These are phyloP conservation scores for Graphilbum fragrans DNA, from an alignment of 2,329 filamentous ascomycete genomes.

Conservation along the genomic window DNA sequence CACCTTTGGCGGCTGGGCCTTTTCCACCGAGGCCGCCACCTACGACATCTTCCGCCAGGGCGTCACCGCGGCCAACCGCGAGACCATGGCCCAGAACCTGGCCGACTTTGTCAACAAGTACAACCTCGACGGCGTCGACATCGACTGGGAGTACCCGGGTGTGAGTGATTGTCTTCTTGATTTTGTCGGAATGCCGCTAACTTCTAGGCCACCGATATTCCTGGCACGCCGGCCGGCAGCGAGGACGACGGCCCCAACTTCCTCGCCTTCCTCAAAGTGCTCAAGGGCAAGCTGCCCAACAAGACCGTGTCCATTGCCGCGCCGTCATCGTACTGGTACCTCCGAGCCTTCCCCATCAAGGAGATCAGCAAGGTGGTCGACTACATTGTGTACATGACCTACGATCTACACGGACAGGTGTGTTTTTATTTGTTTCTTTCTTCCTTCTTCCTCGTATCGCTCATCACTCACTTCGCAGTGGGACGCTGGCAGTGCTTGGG, in stretches of 20 bases:
- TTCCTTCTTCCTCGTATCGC: too few species aligned
- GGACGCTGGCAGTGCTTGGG: conserved; percentile 16
- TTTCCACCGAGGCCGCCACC: conserved; percentile 22
- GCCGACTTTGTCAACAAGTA: conserved; percentile 4
- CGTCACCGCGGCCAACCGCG: conserved; percentile 6
- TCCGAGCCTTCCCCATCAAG: conserved; percentile 17
- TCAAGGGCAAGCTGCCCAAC: conserved; percentile 11
- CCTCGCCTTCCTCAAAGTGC: conserved; percentile 15
- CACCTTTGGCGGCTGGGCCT: conserved; percentile 32
- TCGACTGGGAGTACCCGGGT: conserved; percentile 8
- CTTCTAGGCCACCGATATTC: conserved; percentile 9
- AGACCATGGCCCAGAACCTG: conserved; percentile 5
- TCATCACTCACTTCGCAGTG: too few species aligned
- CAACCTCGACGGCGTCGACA: conserved; percentile 5
- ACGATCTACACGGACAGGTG: conserved; percentile 21
- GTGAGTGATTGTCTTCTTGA: background rate
- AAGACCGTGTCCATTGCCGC: conserved; percentile 16
- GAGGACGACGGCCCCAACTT: conserved; percentile 18
- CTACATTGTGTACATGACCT: conserved; percentile 22
- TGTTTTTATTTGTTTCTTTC: too few species aligned
- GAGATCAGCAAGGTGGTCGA: conserved; percentile 16
- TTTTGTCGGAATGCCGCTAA: background rate
- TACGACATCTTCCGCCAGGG: conserved; percentile 22
- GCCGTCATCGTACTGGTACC: conserved; percentile 20
- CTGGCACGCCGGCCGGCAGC: conserved; percentile 18